Evolutionary conservation across 352 stramenopile genomes (phyloP), one percentile per base, ranked within the genome.

Genomic region (Pseudoperonospora humuli): DNA sequence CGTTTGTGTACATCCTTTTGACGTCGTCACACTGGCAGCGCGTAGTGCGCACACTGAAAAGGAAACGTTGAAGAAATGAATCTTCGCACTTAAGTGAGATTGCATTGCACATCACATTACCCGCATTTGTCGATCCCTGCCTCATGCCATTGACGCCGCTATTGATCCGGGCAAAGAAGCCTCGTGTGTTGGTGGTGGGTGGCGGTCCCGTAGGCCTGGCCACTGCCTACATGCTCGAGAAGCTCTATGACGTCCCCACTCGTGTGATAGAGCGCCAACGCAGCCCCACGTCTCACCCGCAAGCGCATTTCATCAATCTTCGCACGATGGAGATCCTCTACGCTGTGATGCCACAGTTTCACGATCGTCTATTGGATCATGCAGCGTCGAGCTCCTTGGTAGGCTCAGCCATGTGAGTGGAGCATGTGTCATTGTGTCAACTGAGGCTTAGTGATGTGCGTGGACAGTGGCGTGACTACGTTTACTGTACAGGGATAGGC

Each of bases 241-340:
- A 74, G 26, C 54, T 90, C 17, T 93, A 79, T 45, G 61, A 71
- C 29, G 61, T 93, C 9, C 70, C 63, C 8, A 76, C 75, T 5
- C 77, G 79, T 38, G 67, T 93, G 14, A 52, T 93, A n/a, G 80
- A 93, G 62, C 74, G 77, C 17, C 75, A 93, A 38, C 49, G 53
- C 26, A 62, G 68, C 47, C 74, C 75, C 13, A 93, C 80, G 38
- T 75, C 59, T 15, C 93, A 98, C 59, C 93, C 93, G 6, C 90
- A 97, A 61, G 93, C 93, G 39, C 93, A 98, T 58, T 98, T 97
- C 65, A 75, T 98, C 24, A 98, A 97, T 53, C 68, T 96, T 5
- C 72, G 93, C 21, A 95, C 84, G 1, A 96, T 97, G 86, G 93
- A 98, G 49, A 83, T 98, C 50, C 61, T 98, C 3, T 78, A 77